These are phyloP conservation scores for Geranomyces michiganensis DNA, from an alignment of 192 early-diverging fungal species.

Conservation along the genomic window DNA sequence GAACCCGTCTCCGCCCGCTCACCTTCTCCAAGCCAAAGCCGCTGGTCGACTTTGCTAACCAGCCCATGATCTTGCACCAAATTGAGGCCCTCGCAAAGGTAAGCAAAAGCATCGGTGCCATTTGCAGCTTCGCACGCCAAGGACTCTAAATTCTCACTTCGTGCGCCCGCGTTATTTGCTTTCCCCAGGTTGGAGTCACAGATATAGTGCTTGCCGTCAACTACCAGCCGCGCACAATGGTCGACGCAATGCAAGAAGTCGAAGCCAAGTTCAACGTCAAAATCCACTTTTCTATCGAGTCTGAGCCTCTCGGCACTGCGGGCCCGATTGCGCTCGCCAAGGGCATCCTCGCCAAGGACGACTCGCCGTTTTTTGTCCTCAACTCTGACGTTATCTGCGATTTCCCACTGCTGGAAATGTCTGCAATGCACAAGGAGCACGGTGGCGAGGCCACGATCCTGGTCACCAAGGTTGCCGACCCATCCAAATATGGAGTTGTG, in stretches of 20 bases:
- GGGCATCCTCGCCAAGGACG: slow-evolving; percentile 84
- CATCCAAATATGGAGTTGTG: slow-evolving; percentile 98
- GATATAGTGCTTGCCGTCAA: slow-evolving; percentile 99
- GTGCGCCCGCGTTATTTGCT: not conserved
- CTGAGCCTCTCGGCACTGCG: slow-evolving; percentile 91
- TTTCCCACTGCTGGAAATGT: slow-evolving; percentile 89
- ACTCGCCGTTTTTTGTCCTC: slow-evolving; percentile 96
- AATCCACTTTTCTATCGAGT: slow-evolving; percentile 96
- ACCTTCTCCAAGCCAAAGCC: slow-evolving; percentile 97
- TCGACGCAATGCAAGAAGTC: slow-evolving; percentile 87
- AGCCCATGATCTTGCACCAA: slow-evolving; percentile 98
- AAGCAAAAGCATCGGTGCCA: slow-evolving; percentile 10
- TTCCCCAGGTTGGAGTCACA: slow-evolving; percentile 86
- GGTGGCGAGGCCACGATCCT: slow-evolving; percentile 96
- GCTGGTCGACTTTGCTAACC: slow-evolving; percentile 99
- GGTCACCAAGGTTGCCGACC: slow-evolving; percentile 95
- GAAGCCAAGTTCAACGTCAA: slow-evolving; percentile 88
- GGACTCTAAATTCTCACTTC: slow-evolving; percentile 3
- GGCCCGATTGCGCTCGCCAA: slow-evolving; percentile 95
- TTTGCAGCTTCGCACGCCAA: not conserved
- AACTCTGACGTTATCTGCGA: slow-evolving; percentile 99
- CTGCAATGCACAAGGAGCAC: slow-evolving; percentile 89
- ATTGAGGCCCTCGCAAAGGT: slow-evolving; percentile 97
- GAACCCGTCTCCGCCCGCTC: slow-evolving; percentile 96
- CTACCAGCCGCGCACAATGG: slow-evolving; percentile 99